These are phyloP conservation scores for Ogataea sp. DNA, from an alignment of 805 yeast genomes.

Conservation along the genomic window DNA sequence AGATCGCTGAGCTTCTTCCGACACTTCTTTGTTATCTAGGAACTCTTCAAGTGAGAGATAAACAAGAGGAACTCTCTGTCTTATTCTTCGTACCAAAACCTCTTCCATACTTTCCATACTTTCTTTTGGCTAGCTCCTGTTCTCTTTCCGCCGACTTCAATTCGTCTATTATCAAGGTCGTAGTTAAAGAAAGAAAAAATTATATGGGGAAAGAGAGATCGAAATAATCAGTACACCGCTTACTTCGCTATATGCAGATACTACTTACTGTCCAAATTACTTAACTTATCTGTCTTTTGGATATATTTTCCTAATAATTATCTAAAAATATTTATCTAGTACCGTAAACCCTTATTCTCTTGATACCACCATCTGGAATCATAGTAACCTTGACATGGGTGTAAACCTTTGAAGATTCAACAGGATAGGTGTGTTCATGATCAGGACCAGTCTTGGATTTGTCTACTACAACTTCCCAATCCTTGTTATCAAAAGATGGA, in stretches of 20 bases:
- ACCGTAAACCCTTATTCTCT: constrained; percentile 82
- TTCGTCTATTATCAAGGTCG: no score
- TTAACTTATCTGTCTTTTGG: no score
- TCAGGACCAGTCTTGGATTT: constrained; percentile 78
- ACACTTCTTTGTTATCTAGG: neutral
- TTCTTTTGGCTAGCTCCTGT: constrained; percentile 7
- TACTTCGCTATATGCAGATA: no score
- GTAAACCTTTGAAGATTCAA: constrained; percentile 24
- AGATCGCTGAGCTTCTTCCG: constrained; percentile 13
- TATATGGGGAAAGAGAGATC: neutral
- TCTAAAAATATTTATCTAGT: constrained; percentile 12
- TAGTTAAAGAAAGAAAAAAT: neutral
- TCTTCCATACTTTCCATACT: no score
- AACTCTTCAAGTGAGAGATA: constrained; percentile 5
- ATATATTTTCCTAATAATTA: no score
- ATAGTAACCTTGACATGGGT: constrained; percentile 75
- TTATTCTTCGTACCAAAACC: constrained; percentile 12
- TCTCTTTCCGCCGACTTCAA: neutral
- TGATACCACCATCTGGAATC: constrained; percentile 96
- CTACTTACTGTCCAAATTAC: no score
- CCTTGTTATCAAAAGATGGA: constrained; percentile 31
- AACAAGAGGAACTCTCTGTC: constrained; percentile 23
- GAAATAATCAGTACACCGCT: no score
- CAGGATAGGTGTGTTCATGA: constrained; percentile 56
- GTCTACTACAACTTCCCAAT: constrained; percentile 61